Evolutionary conservation across 2,329 filamentous ascomycete species (phyloP), one percentile per base, ranked within the genome.

Genomic region (Colletotrichum nymphaeae): DNA sequence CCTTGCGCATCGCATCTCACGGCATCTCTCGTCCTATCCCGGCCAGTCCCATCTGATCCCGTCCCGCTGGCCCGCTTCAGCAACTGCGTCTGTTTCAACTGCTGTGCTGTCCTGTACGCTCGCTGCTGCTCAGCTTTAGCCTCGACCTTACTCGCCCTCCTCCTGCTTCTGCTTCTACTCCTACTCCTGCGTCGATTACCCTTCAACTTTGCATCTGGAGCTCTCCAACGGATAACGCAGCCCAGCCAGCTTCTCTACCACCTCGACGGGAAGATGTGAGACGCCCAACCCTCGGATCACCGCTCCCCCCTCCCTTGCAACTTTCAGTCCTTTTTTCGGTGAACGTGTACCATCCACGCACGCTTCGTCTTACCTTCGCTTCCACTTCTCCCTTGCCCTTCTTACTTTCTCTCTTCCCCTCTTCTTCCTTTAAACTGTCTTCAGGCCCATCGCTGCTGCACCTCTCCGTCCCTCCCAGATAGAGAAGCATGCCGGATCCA

Each of bases 401-500:
- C 35, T 55, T 26, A 52, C 67, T 37, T 60, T 63, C 49, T 42
- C 37, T 58, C 28, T 52, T 52, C n/a, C 62, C 63, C 42, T 58
- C 68, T 66, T 53, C 28, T 35, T 53, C 24, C 42, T 22, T n/a
- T 49, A n/a, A 49, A n/a, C 52, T 52, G 53, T 24, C 22, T 14
- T 75, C 60, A 30, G 16, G 56, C 67, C 42, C 24, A 19, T 42
- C 72, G 28, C 46, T 56, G 58, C 52, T 56, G 58, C 52, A 55
- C n/a, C 37, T 56, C 37, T 57, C 32, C 57, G 35, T 57, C 58
- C 56, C 24, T 52, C 22, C 26, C 19, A 58, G 49, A 30, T 37
- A 63, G 56, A 72, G 60, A 65, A 75, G 68, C 73, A 87, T 88
- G 84, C 81, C 81, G 75, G 77, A 76, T 67, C 69, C 75, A 52